Evolutionary conservation across 2,329 filamentous ascomycete species (phyloP).

Genomic region (Fusarium begoniae): DNA sequence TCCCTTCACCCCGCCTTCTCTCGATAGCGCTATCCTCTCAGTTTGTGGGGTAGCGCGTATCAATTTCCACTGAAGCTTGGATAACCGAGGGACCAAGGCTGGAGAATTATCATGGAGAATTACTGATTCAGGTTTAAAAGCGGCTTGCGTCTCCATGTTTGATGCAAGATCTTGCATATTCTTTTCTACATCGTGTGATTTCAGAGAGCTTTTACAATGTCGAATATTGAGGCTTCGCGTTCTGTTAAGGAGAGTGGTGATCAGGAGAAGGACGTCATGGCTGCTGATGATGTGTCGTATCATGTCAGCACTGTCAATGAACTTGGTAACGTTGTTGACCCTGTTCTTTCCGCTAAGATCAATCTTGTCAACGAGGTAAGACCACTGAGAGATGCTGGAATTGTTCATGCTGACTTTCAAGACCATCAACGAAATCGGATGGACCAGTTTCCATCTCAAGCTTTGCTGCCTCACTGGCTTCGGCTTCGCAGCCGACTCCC

Average conservation of each 20-base stretch:
- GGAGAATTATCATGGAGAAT: not conserved
- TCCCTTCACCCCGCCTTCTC: not conserved
- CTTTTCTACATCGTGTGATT: not conserved
- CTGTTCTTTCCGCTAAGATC: not conserved
- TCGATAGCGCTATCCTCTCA: not conserved
- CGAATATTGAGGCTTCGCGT: not conserved
- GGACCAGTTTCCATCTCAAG: not conserved
- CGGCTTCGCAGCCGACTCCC: not conserved
- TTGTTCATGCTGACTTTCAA: not conserved
- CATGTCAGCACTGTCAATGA: not conserved
- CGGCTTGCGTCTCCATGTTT: not conserved
- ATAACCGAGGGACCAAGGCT: not conserved
- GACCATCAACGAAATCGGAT: not conserved
- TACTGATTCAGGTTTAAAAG: not conserved
- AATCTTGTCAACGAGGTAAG: not conserved
- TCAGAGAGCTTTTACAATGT: not conserved
- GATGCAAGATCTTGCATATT: not conserved
- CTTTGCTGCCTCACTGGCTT: not conserved
- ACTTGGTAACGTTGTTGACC: not conserved
- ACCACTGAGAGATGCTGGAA: rapidly evolving
- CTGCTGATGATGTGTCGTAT: not conserved
- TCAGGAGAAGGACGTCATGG: not conserved
- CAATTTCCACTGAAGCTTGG: not conserved
- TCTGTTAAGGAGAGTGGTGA: not conserved
- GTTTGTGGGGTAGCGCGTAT: not conserved